Evolutionary conservation across 371 early-diverging fungal genomes (phyloP), one percentile per base, ranked within the genome.

Genomic region (Saksenaea oblongispora): DNA sequence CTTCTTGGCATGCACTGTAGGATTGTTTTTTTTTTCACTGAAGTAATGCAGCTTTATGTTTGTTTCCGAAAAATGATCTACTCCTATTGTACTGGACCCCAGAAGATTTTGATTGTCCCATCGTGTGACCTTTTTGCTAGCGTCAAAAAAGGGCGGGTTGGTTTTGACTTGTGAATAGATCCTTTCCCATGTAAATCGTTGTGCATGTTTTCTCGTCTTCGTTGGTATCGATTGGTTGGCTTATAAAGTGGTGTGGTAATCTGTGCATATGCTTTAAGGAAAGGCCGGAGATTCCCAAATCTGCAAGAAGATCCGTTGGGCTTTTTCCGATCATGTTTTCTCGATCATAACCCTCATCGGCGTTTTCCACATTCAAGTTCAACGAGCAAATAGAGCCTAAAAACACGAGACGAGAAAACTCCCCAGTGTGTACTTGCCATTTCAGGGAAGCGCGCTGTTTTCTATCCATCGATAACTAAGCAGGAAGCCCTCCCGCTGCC

Each of bases 401-500:
- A 22, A 47, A 9, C 51, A 47, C 51, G 51, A 47, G 51, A 47
- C 51, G 9, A 47, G 51, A 22, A 47, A 47, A 47, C 51, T 26
- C 22, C 51, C 51, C 51, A 47, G 24, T 47, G 51, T 8, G 8
- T 0, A 22, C 10, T 22, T 47, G 24, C 51, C 51, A 47, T 47
- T 47, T 47, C 51, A 22, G 51, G 51, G 22, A 47, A 22, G 22
- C 51, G 51, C 51, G 51, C 51, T 47, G 18, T 47, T 47, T 39
- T 39, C 39, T 24, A 47, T n/a, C 51, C 18, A 47, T 26, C 18
- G 24, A 47, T 47, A 47, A 4, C 51, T 47, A 47, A 47, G 27
- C 17, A 47, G 51, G 18, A 47, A 47, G 51, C 10, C 22, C 22
- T 10, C 10, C 51, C 39, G n/a, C 31, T 39, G 10, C 2, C 51